phyloP scores from a whole-genome alignment of 108 stramenopile species.

The Pseudonitzschia multistriata region DNA sequence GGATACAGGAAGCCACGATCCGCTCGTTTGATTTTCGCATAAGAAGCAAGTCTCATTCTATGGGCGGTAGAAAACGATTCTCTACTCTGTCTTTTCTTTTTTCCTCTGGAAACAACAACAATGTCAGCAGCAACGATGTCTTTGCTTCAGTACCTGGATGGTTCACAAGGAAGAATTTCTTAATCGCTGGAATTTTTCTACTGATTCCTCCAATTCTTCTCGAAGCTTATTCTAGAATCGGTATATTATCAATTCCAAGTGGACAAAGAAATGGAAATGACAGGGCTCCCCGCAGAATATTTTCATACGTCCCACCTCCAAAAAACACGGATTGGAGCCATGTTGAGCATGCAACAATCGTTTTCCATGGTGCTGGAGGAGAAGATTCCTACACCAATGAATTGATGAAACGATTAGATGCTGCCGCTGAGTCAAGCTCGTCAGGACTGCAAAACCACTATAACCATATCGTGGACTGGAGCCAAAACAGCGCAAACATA shows the following conservation, averaged over 20 bases:
- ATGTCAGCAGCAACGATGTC: background rate
- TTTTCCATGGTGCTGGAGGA: constrained; percentile 42
- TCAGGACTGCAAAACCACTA: background rate
- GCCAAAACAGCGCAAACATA: constrained; percentile 22
- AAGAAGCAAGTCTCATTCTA: background rate
- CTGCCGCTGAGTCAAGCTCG: background rate
- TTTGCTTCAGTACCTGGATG: background rate
- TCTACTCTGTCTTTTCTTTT: background rate
- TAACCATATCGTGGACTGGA: constrained; percentile 37
- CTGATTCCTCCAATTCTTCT: constrained; percentile 17
- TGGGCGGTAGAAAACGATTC: background rate
- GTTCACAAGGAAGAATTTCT: constrained; percentile 10
- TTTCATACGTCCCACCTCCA: background rate
- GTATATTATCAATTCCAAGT: background rate
- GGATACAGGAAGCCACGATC: background rate
- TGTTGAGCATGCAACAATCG: constrained; percentile 29
- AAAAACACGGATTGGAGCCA: constrained; percentile 6
- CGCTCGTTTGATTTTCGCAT: background rate
- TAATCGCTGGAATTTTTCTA: background rate
- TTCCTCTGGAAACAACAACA: constrained; percentile 2
- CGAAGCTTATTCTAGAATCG: constrained; percentile 23
- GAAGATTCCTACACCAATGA: constrained; percentile 39
- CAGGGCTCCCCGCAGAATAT: too few species aligned
- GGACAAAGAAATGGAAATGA: background rate
- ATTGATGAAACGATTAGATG: constrained; percentile 21